Evolutionary conservation across 2,329 filamentous ascomycete species (phyloP).

Genomic region (Botryotinia calthae): DNA sequence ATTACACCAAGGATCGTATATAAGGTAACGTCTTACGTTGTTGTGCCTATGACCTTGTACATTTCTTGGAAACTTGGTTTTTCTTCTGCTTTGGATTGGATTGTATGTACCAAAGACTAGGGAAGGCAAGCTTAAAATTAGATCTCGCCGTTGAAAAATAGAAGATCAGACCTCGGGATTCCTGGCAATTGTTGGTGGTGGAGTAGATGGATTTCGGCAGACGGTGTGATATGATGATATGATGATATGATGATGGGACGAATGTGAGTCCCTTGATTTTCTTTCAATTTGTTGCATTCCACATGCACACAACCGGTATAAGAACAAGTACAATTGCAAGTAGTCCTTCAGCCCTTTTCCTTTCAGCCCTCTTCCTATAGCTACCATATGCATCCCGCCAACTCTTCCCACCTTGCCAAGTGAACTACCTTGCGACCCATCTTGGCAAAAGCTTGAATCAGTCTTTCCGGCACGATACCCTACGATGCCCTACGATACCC

Average conservation of each 20-base stretch:
- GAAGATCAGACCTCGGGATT: background rate
- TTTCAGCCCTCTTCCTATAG: background rate
- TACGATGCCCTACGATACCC: no score
- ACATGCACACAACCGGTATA: background rate
- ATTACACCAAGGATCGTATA: background rate
- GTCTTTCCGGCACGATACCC: background rate
- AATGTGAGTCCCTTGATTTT: background rate
- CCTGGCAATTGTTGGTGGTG: background rate
- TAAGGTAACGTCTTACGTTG: background rate
- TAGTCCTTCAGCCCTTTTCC: background rate
- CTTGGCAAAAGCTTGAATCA: constrained; percentile 10
- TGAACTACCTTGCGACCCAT: background rate
- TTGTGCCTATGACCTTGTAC: no score
- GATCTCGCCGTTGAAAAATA: background rate
- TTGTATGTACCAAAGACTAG: background rate
- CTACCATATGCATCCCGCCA: no score
- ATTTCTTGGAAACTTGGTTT: background rate
- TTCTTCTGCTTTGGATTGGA: background rate
- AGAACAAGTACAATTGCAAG: background rate
- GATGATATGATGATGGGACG: no score
- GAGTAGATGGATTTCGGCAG: background rate
- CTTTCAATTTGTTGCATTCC: background rate
- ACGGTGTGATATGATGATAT: background rate
- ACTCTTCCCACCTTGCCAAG: background rate
- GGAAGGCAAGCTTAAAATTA: background rate